Evolutionary conservation across 1,139 yeast genomes (phyloP), one percentile per base, ranked within the genome.

Genomic region (Keqinozyma sinolaborantium): DNA sequence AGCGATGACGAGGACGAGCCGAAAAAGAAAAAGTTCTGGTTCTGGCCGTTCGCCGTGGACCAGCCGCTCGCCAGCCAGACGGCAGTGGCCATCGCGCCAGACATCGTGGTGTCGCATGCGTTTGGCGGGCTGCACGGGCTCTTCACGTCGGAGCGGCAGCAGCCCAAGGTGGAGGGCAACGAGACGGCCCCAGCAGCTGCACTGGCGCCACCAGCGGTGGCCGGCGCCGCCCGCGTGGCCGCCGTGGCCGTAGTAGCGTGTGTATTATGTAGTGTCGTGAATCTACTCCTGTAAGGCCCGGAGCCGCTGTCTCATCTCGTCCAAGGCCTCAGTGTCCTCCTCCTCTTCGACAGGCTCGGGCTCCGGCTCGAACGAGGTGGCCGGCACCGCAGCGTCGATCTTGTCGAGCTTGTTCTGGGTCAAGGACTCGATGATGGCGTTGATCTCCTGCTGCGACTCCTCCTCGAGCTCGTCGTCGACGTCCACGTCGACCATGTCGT

Each of bases 221-320:
- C n/a, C n/a, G n/a, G n/a, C n/a, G n/a, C n/a, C n/a, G n/a, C n/a
- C n/a, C n/a, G n/a, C n/a, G n/a, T n/a, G n/a, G n/a, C n/a, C n/a
- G n/a, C n/a, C n/a, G n/a, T n/a, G n/a, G n/a, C n/a, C n/a, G n/a
- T n/a, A n/a, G n/a, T n/a, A n/a, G n/a, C n/a, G n/a, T n/a, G n/a
- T n/a, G n/a, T n/a, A n/a, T n/a, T n/a, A n/a, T n/a, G n/a, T n/a
- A n/a, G n/a, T n/a, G n/a, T n/a, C n/a, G n/a, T n/a, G n/a, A n/a
- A n/a, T n/a, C n/a, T n/a, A 83, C 42, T 79, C 84, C 55, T 90
- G 97, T 39, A 92, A 62, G 0, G 97, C 97, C 49, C 72, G 80
- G 34, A 92, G 68, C 36, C 97, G 66, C 51, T 90, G 92, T 42
- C 95, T 73, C 97, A 92, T 92, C 47, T 81, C 90, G 45, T 79